Base-by-base conservation (phyloP, 2,329 filamentous ascomycete species). In the Talaromyces piceae region DNA sequence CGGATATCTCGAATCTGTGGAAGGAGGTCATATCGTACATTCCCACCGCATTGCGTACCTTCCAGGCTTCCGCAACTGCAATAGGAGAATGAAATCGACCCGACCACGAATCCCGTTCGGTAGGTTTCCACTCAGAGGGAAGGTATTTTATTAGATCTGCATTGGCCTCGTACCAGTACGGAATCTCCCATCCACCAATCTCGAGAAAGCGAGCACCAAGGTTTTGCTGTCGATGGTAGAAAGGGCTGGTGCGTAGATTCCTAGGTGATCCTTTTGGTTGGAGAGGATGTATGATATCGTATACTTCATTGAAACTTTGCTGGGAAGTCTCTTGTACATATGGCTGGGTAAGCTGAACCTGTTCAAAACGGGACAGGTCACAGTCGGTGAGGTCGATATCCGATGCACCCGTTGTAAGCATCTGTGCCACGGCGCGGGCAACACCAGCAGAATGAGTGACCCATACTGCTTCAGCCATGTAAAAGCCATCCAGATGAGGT, bases 371-470 rank as follows among this genome's bases (percentile, higher is more conserved):
- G 2, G 74, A 71, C 0, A 84, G 63, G 33, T 83, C 80, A 56
- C 80, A 82, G 37, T 81, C 81, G 2, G 76, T 67, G 3, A 84
- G 66, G 47, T 84, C 80, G 28, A 82, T 72, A 4, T 72, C 63
- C 0, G 80, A 81, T 22, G 69, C 70, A 2, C 81, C 81, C 1
- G 70, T 72, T 0, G 80, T 83, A 23, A 84, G 66, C 0, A 81
- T 59, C 59, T 84, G 74, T 0, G 81, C 81, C 1, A 84, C 61
- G 0, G 81, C 80, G 23, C 79, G 75, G 7, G 81, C 81, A 1
- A 84, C 77, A 22, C 81, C 81, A 0, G 80, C 80, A 0, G 81
- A 83, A 56, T 84, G 81, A 16, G 81, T 84, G 1, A 84, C 81
- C 81, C 81, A 84, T 0, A 84, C 80, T 4, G 81, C 81, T 58